Conservation (phyloP, 192 early-diverging fungal genomes). For the Ramicandelaber brevisporus region DNA sequence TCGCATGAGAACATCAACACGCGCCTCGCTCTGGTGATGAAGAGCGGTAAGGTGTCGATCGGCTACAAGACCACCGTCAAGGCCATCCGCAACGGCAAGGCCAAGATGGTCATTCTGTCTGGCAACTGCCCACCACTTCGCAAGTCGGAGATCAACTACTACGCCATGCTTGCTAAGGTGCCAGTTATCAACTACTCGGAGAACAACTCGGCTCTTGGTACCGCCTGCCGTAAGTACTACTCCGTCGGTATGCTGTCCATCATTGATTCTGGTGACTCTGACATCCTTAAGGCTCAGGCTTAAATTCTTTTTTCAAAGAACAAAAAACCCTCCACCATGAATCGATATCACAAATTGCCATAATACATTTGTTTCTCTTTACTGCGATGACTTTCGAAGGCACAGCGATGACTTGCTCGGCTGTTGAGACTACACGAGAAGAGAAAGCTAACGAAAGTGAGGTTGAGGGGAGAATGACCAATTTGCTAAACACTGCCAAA, state of each 20-base stretch:
- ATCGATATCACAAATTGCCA: too few relatives aligned
- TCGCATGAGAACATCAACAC: constrained; percentile 90
- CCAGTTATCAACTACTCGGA: constrained; percentile 74
- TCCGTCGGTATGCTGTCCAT: constrained; percentile 83
- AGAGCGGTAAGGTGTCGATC: constrained; percentile 93
- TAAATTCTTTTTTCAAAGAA: constrained; percentile 3
- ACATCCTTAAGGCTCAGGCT: constrained; percentile 37
- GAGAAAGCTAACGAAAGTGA: too few relatives aligned
- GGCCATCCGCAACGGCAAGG: constrained; percentile 89
- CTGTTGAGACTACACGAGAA: too few relatives aligned
- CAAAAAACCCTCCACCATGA: too few relatives aligned
- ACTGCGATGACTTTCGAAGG: too few relatives aligned
- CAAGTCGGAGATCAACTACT: constrained; percentile 99
- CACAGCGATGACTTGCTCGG: too few relatives aligned
- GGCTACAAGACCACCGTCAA: constrained; percentile 99
- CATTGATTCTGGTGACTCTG: constrained; percentile 95
- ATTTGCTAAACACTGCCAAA: too few relatives aligned
- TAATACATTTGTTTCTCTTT: too few relatives aligned
- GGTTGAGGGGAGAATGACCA: too few relatives aligned
- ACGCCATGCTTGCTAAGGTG: constrained; percentile 98
- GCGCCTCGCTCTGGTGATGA: constrained; percentile 94
- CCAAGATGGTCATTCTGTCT: constrained; percentile 97
- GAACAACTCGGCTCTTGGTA: constrained; percentile 98
- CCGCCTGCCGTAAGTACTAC: constrained; percentile 99
- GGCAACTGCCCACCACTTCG: constrained; percentile 98